Evolutionary conservation across 208 protist genomes (phyloP).

Genomic region (Leptomonas pyrrhocoris): DNA sequence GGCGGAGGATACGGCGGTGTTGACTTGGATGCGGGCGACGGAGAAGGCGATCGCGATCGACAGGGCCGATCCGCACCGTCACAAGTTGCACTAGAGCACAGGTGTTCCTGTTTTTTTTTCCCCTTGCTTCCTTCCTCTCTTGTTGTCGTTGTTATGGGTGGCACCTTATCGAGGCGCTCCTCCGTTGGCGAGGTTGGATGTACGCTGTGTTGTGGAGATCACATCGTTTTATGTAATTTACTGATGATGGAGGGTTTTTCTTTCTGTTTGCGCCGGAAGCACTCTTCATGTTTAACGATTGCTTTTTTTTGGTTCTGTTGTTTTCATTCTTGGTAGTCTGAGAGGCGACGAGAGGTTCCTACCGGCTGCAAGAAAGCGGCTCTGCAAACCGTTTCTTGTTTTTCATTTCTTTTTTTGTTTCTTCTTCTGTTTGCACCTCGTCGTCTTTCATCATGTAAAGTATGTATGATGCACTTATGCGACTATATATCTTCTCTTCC

Average conservation of each 20-base stretch:
- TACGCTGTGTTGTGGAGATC: too few species aligned
- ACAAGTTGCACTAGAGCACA: slow-evolving; percentile 48
- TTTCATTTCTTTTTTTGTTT: background rate
- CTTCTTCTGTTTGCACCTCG: background rate
- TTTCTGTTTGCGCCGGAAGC: too few species aligned
- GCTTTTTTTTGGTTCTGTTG: too few species aligned
- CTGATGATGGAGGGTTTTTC: too few species aligned
- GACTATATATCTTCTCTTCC: background rate
- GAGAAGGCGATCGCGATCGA: slow-evolving; percentile 66
- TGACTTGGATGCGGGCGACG: slow-evolving; percentile 43
- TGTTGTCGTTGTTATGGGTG: background rate
- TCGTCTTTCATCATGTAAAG: background rate
- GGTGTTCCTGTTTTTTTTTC: background rate
- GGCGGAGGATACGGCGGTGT: slow-evolving; percentile 2
- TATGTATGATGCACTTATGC: background rate
- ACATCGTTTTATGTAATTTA: too few species aligned
- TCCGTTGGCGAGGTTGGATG: too few species aligned
- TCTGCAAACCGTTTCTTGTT: background rate
- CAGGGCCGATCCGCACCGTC: slow-evolving; percentile 75
- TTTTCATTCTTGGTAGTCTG: too few species aligned
- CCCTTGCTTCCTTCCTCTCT: background rate
- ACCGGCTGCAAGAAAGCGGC: too few species aligned
- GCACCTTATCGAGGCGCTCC: too few species aligned
- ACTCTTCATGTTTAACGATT: too few species aligned
- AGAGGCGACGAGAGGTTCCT: too few species aligned